These are phyloP conservation scores for Alloteropsis semialata DNA, from an alignment of 176 grass and related monocot species.

Conservation along the genomic window DNA sequence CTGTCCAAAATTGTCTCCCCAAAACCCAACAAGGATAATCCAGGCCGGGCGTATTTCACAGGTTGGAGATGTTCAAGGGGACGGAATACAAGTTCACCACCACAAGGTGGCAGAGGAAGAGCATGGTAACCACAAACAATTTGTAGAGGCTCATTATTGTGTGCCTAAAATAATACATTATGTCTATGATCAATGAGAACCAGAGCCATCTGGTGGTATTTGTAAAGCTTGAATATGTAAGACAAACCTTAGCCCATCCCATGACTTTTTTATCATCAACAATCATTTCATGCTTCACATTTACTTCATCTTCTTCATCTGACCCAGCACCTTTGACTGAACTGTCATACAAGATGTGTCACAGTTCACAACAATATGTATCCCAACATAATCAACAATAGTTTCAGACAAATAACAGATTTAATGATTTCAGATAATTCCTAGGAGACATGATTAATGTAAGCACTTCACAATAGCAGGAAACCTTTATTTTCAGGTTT, in stretches of 20 bases:
- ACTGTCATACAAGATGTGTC: constrained; percentile 52
- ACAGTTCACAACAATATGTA: constrained; percentile 15
- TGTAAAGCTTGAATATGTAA: constrained; percentile 17
- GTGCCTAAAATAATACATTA: constrained; percentile 50
- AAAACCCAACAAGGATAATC: constrained; percentile 60
- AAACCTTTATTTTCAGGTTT: constrained; percentile 26
- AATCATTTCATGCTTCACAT: constrained; percentile 54
- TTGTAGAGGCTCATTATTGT: constrained; percentile 92
- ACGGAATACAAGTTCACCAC: constrained; percentile 83
- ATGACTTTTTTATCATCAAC: constrained; percentile 91
- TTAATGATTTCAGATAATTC: constrained; percentile 5
- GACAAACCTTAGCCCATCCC: constrained; percentile 93
- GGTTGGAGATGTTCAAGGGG: constrained; percentile 90
- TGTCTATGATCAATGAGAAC: constrained; percentile 16
- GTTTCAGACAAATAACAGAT: background rate
- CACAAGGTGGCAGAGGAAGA: constrained; percentile 70
- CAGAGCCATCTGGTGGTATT: constrained; percentile 24
- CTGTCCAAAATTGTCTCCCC: constrained; percentile 31
- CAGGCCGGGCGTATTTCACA: constrained; percentile 73
- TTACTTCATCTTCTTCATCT: constrained; percentile 82
- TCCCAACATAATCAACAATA: background rate
- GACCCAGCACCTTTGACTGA: constrained; percentile 70
- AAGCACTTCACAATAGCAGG: background rate
- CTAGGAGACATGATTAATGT: background rate
- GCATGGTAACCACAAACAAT: constrained; percentile 97